Conservation (phyloP, 306 rosid genomes). For the Trifolium repens region DNA sequence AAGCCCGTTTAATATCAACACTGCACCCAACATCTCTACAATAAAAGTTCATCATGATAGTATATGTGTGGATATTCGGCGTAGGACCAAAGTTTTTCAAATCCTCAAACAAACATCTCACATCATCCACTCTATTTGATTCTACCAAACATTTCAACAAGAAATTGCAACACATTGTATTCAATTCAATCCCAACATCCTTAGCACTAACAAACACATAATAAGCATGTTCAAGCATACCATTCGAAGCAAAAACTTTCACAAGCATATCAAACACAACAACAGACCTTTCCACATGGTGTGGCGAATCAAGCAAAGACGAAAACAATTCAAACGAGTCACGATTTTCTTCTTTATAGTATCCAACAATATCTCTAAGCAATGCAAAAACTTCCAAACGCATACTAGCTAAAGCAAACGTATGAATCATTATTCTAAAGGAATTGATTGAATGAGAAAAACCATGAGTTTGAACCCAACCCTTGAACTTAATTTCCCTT, state of each 20-base stretch:
- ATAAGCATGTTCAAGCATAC: slow-evolving; percentile 67
- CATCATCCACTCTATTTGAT: slow-evolving; percentile 55
- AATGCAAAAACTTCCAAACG: slow-evolving; percentile 54
- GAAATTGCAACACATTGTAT: slow-evolving; percentile 61
- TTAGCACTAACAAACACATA: slow-evolving; percentile 58
- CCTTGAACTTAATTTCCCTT: slow-evolving; percentile 51
- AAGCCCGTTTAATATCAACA: slow-evolving; percentile 51
- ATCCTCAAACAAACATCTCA: slow-evolving; percentile 49
- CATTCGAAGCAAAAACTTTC: slow-evolving; percentile 60
- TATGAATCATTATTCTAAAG: slow-evolving; percentile 57
- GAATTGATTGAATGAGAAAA: slow-evolving; percentile 43
- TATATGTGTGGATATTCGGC: slow-evolving; percentile 61
- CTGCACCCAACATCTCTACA: slow-evolving; percentile 52
- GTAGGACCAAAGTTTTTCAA: slow-evolving; percentile 56
- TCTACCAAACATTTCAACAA: slow-evolving; percentile 73
- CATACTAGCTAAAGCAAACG: slow-evolving; percentile 60
- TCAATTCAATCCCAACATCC: slow-evolving; percentile 48
- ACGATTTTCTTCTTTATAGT: neutral
- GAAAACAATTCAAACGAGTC: slow-evolving; percentile 44
- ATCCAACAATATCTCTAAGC: slow-evolving; percentile 51
- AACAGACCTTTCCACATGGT: slow-evolving; percentile 43
- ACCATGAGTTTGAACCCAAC: slow-evolving; percentile 4
- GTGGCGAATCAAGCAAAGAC: slow-evolving; percentile 41
- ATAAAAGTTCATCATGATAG: slow-evolving; percentile 67
- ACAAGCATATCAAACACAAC: slow-evolving; percentile 61